phyloP scores from a whole-genome alignment of 352 stramenopile species.

The Phytopythium sindhum region DNA sequence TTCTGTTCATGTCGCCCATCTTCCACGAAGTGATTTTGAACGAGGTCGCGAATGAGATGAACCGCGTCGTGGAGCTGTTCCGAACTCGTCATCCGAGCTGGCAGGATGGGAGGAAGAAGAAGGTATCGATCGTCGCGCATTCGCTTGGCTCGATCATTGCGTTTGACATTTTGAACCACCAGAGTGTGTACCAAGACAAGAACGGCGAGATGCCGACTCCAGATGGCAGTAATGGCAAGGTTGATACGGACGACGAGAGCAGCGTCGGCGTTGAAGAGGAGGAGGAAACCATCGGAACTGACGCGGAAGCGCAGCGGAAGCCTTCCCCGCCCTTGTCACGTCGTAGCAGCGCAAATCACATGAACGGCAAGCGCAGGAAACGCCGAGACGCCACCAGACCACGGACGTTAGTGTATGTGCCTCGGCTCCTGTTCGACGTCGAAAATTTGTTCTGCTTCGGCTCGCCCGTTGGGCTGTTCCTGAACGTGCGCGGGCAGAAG shows the following conservation, averaged over 20 bases:
- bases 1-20: conserved; percentile 92
- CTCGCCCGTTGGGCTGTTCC: conserved; percentile 88
- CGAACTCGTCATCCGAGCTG: conserved; percentile 55
- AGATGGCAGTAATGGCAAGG: conserved; percentile 18
- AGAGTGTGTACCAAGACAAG: conserved; percentile 30
- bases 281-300: conserved; percentile 11
- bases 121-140: conserved; percentile 87
- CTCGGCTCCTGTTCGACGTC: conserved; percentile 72
- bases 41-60: conserved; percentile 91
- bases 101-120: conserved; percentile 43
- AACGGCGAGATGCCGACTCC: conserved; percentile 23
- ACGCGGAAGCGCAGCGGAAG: conserved; percentile 11
- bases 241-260: conserved; percentile 31
- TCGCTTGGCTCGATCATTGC: conserved; percentile 90
- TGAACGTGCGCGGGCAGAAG: conserved; percentile 89
- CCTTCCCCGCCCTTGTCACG: conserved; percentile 5
- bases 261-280: conserved; percentile 33
- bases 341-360: conserved; percentile 8
- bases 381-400: conserved; percentile 13
- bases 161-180: conserved; percentile 89
- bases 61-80: conserved; percentile 82
- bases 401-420: conserved; percentile 27
- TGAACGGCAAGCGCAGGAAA: conserved; percentile 18
- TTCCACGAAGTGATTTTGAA: conserved; percentile 92
- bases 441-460: conserved; percentile 89